Evolutionary conservation across 495 filamentous ascomycete genomes (phyloP).

Genomic region (Friedmanniomyces simplex): DNA sequence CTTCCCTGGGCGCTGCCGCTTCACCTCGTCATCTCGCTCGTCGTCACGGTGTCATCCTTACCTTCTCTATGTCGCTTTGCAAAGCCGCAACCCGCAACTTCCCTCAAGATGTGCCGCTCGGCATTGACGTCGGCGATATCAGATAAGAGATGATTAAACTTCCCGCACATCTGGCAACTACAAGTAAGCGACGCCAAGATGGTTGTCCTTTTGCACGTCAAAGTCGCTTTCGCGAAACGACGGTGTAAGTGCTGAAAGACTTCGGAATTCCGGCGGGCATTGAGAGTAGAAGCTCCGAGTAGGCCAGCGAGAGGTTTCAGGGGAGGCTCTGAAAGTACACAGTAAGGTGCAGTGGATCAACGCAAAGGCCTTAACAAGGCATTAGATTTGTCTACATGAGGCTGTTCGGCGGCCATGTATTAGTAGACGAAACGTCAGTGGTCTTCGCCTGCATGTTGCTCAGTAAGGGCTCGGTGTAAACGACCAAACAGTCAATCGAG

Average conservation of each 20-base stretch:
- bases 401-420: not conserved
- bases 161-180: not conserved
- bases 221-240: not conserved
- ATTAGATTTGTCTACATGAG: not conserved
- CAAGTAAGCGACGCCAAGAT: not conserved
- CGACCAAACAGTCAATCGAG: not conserved
- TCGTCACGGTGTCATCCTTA: too few species aligned
- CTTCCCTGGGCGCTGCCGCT: too few species aligned
- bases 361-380: not conserved
- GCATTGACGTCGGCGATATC: not conserved
- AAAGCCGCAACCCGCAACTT: too few species aligned
- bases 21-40: too few species aligned
- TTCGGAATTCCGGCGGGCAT: not conserved
- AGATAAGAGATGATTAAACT: too few species aligned
- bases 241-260: not conserved
- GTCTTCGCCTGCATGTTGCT: not conserved
- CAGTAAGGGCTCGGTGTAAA: not conserved
- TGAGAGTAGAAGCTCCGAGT: not conserved
- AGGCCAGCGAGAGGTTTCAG: not conserved
- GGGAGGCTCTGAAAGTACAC: not conserved
- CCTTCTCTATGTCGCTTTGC: too few species aligned
- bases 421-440: not conserved
- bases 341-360: not conserved
- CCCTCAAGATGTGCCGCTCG: not conserved
- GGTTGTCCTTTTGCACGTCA: not conserved